A percentile compares a stretch with the other conserved stretches of the same genome.
These are phyloP conservation scores for Phytophthora vignae DNA, from an alignment of 352 stramenopile genomes.

Conservation along the genomic window DNA sequence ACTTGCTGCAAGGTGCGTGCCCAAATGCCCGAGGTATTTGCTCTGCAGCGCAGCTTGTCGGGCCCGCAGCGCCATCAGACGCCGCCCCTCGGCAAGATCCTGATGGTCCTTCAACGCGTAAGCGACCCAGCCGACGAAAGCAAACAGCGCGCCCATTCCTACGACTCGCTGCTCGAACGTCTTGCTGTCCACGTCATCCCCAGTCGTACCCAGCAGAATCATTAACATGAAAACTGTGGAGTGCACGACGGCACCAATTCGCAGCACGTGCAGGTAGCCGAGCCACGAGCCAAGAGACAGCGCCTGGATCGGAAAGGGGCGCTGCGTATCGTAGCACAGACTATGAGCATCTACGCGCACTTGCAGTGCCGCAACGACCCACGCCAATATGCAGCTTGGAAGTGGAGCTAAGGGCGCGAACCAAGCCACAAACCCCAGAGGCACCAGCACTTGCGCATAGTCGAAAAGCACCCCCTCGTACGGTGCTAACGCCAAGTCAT, in stretches of 20 bases:
- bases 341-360: constrained; percentile 72
- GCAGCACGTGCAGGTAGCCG: constrained; percentile 63
- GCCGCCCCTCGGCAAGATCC: constrained; percentile 45
- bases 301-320: constrained; percentile 59
- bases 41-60: constrained; percentile 55
- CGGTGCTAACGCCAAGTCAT: constrained; percentile 49
- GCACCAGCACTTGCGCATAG: constrained; percentile 76
- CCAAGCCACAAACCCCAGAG: constrained; percentile 70
- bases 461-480: constrained; percentile 83
- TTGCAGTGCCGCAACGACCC: constrained; percentile 62
- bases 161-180: constrained; percentile 31
- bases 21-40: constrained; percentile 69
- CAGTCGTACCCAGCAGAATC: constrained; percentile 19
- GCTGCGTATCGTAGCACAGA: constrained; percentile 67
- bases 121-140: constrained; percentile 45
- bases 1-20: constrained; percentile 30
- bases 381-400: constrained; percentile 47
- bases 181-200: constrained; percentile 35
- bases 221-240: constrained; percentile 52
- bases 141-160: constrained; percentile 22
- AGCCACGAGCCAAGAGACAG: constrained; percentile 71
- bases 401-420: constrained; percentile 65
- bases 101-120: constrained; percentile 50
- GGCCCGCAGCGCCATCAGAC: constrained; percentile 26
- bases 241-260: constrained; percentile 57